phyloP scores from a whole-genome alignment of 164 flowering plant genomes.

The Kingdonia uniflora region DNA sequence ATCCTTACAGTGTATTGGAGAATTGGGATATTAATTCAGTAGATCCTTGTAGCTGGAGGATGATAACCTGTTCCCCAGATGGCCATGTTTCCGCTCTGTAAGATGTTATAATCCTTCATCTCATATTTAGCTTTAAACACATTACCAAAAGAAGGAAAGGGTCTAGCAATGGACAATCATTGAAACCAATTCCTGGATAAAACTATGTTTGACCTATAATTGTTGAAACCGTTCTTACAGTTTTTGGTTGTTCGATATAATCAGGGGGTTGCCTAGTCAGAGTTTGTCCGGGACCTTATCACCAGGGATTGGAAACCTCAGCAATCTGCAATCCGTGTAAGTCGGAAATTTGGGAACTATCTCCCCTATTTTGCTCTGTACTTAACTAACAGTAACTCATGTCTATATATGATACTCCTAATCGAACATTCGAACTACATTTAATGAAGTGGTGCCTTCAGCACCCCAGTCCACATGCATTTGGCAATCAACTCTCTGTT shows the following conservation, averaged over 20 bases:
- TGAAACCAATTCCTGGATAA: slow-evolving; percentile 1
- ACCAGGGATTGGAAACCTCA: slow-evolving; percentile 72
- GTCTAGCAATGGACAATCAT: background rate
- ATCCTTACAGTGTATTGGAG: slow-evolving; percentile 84
- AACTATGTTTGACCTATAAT: background rate
- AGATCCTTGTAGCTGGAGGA: slow-evolving; percentile 99
- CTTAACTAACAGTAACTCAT: too few relatives aligned
- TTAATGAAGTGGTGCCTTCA: too few relatives aligned
- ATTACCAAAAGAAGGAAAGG: too few relatives aligned
- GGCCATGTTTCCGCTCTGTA: slow-evolving; percentile 81
- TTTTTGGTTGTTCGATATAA: slow-evolving; percentile 1
- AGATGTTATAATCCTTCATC: slow-evolving; percentile 19
- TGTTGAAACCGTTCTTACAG: background rate
- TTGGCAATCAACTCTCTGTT: too few relatives aligned
- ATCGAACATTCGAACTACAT: too few relatives aligned
- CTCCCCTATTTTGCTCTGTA: background rate
- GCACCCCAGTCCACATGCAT: too few relatives aligned
- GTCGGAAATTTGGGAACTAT: slow-evolving; percentile 16
- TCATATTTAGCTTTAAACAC: background rate
- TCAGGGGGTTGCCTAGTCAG: slow-evolving; percentile 84
- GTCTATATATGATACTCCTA: too few relatives aligned
- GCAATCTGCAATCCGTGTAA: slow-evolving; percentile 77
- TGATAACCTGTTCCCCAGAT: slow-evolving; percentile 75
- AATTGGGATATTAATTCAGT: slow-evolving; percentile 89
- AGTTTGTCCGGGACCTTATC: slow-evolving; percentile 77